Conservation (phyloP, 2,329 filamentous ascomycete genomes). For the Ceratocystiopsis minuta region DNA sequence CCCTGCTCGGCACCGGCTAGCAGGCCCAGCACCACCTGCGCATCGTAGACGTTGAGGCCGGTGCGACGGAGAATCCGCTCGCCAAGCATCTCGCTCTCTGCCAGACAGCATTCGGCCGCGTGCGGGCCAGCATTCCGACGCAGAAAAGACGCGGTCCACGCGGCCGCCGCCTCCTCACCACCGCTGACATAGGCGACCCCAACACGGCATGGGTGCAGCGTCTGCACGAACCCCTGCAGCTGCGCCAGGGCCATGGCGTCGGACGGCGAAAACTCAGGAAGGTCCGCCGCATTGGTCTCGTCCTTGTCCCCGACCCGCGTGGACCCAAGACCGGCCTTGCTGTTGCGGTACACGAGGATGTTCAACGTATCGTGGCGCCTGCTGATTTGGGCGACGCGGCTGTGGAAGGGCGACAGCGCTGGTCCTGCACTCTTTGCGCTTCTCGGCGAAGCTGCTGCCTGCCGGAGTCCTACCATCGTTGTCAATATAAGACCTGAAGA, state of each 20-base stretch:
- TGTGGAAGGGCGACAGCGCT: neutral
- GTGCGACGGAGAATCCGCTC: constrained; percentile 47
- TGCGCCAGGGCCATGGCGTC: constrained; percentile 28
- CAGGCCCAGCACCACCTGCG: constrained; percentile 41
- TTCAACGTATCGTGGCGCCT: constrained; percentile 32
- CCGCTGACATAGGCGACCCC: constrained; percentile 31
- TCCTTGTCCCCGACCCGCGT: constrained; percentile 8
- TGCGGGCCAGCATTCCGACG: constrained; percentile 19
- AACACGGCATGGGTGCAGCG: constrained; percentile 19
- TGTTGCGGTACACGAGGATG: constrained; percentile 39
- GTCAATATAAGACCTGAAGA: constrained; percentile 51
- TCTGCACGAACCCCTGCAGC: constrained; percentile 30
- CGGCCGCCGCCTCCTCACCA: constrained; percentile 28
- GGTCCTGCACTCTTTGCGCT: no score
- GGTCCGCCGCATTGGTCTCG: constrained; percentile 13
- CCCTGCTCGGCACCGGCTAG: constrained; percentile 14
- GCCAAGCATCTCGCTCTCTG: constrained; percentile 45
- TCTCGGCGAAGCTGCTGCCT: constrained; percentile 17
- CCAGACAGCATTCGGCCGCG: constrained; percentile 15
- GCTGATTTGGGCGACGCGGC: constrained; percentile 14
- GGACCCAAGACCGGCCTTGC: neutral
- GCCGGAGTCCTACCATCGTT: constrained; percentile 52
- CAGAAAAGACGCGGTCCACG: constrained; percentile 36
- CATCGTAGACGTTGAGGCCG: constrained; percentile 55
- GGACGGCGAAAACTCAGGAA: constrained; percentile 17